Base-by-base conservation (phyloP, 2,329 filamentous ascomycete genomes). In the Penicillium palitans region DNA sequence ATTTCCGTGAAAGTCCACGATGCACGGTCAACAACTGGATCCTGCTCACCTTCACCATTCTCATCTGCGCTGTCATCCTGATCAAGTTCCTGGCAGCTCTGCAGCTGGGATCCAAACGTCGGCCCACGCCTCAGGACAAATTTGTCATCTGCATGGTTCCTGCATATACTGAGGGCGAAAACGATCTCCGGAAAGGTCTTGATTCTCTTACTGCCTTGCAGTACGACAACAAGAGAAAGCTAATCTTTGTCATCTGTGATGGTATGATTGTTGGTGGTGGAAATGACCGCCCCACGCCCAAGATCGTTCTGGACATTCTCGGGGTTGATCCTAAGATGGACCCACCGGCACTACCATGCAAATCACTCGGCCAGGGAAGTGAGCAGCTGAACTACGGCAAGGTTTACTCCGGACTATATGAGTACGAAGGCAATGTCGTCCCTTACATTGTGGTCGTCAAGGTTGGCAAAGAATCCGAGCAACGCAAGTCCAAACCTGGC, bases 261-360 rank as follows among this genome's bases (percentile, higher is more conserved):
- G 95, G 95, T 78, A 98, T 99, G 93, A 99, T 99, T 80, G 96
- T 99, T 65, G 95, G 95, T 70, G 93, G 97, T 79, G 95, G 95
- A 71, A 99, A 99, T 77, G 95, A 99, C 74, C 86, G 92, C 61
- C 91, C 95, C 7, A 99, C 95, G 0, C 95, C 95, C 44, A 87
- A 93, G 61, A 99, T 99, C 66, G 93, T 99, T 25, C 83, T 99
- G 55, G 95, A 99, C 72, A 96, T 99, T 68, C 87, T 99, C 13
- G 95, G 95, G 35, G 95, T 99, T 55, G 93, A 98, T 68, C 93
- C 93, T 46, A 98, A 96, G 79, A 88, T 97, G 60, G 95, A 99
- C 69, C 95, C 95, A 61, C 93, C 93, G 24, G 92, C 95, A 1
- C 81, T 99, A 33, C 90, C 93, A 0, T 98, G 98, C 85, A 93